These are phyloP conservation scores for Miscanthus lutarioriparius DNA, from an alignment of 176 grass and related monocot species.

Conservation along the genomic window DNA sequence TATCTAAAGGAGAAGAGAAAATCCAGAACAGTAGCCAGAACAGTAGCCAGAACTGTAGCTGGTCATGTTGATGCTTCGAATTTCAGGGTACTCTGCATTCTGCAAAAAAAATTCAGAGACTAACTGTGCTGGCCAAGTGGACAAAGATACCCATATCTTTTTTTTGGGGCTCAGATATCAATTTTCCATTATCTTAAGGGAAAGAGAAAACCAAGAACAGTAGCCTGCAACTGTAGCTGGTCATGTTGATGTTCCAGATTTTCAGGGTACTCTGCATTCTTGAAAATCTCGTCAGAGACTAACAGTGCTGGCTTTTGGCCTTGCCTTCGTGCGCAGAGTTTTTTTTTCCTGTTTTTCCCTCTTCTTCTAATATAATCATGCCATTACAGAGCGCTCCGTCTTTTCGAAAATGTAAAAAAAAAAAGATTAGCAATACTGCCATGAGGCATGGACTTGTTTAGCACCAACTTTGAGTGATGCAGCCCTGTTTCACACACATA, in stretches of 20 bases:
- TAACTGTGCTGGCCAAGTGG: neutral
- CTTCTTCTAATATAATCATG: too few relatives aligned
- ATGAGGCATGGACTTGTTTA: too few relatives aligned
- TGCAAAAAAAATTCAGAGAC: neutral
- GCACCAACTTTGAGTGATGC: too few relatives aligned
- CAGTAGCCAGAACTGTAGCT: neutral
- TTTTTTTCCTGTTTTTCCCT: too few relatives aligned
- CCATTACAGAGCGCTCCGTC: too few relatives aligned
- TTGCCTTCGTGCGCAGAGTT: too few relatives aligned
- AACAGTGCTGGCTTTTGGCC: too few relatives aligned
- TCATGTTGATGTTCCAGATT: neutral
- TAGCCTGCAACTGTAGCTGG: too few relatives aligned
- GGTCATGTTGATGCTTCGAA: neutral
- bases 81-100: neutral
- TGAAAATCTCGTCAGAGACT: too few relatives aligned
- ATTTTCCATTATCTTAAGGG: neutral
- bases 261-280: slow-evolving; percentile 4
- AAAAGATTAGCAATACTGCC: too few relatives aligned
- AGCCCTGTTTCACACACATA: too few relatives aligned
- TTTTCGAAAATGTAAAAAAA: too few relatives aligned
- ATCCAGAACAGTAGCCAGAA: neutral
- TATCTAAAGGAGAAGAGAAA: neutral
- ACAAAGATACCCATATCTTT: neutral
- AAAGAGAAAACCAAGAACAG: neutral
- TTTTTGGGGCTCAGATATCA: neutral